Percentiles rank a stretch among this genome's conserved stretches.
phyloP scores from a whole-genome alignment of 1,284 basidiomycete species.

The Neonothopanus nambi region DNA sequence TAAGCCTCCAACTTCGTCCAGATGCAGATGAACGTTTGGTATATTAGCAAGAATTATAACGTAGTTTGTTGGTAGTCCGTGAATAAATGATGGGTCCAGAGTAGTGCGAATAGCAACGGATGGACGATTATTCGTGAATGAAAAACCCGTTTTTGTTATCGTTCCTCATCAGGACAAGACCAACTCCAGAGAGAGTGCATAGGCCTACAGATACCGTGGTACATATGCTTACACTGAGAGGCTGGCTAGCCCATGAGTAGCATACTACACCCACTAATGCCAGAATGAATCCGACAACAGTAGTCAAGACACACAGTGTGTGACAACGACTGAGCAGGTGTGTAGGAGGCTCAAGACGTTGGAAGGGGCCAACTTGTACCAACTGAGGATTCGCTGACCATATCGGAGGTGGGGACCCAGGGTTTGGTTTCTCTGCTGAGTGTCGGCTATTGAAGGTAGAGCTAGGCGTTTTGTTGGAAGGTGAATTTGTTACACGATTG shows the following conservation, averaged over 20 bases:
- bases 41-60: no score
- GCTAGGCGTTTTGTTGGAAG: conserved; percentile 2
- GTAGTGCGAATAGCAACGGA: no score
- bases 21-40: no score
- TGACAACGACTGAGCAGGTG: conserved; percentile 51
- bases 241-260: conserved; percentile 51
- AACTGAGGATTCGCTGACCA: conserved; percentile 46
- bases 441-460: background rate
- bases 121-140: no score
- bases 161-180: no score
- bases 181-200: conserved; percentile 29
- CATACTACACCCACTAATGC: conserved; percentile 51
- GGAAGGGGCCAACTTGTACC: conserved; percentile 43
- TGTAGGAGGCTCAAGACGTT: conserved; percentile 35
- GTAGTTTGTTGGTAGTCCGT: no score
- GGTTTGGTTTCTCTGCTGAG: conserved; percentile 4
- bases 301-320: conserved; percentile 47
- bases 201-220: conserved; percentile 39
- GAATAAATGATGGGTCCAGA: no score
- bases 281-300: conserved; percentile 51
- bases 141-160: no score
- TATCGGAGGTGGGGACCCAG: conserved; percentile 22
- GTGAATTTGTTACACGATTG: conserved; percentile 23
- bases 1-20: no score
- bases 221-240: conserved; percentile 43